Evolutionary conservation across 2,329 filamentous ascomycete genomes (phyloP).

Genomic region (Penicillium sp.): DNA sequence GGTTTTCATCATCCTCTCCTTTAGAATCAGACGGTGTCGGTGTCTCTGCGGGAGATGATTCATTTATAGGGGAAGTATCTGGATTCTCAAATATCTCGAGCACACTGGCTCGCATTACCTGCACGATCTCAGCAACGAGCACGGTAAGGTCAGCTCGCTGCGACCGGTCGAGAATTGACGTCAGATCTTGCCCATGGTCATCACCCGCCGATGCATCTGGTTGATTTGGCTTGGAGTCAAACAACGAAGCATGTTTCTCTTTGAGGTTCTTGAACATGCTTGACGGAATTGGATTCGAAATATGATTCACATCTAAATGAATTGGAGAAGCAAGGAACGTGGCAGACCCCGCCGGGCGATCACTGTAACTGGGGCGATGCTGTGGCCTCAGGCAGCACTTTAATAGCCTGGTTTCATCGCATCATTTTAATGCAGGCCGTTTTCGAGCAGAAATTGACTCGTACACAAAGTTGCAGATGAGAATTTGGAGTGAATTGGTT

Average conservation of each 20-base stretch:
- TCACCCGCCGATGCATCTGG: constrained; percentile 18
- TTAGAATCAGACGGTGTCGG: constrained; percentile 21
- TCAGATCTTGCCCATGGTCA: constrained; percentile 37
- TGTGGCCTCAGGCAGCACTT: too few species aligned
- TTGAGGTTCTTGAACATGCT: constrained; percentile 33
- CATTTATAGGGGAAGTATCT: constrained; percentile 3
- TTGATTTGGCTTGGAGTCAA: constrained; percentile 26
- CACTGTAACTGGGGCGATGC: too few species aligned
- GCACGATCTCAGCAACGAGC: constrained; percentile 36
- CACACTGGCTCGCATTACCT: constrained; percentile 39
- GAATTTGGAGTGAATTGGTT: too few species aligned
- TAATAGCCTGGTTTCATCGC: too few species aligned
- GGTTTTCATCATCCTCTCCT: constrained; percentile 23
- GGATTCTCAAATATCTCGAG: constrained; percentile 35
- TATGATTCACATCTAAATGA: background rate
- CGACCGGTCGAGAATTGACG: constrained; percentile 37
- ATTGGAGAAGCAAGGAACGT: background rate
- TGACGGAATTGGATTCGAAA: background rate
- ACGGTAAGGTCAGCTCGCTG: constrained; percentile 42
- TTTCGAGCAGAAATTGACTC: too few species aligned
- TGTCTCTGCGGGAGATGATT: constrained; percentile 1
- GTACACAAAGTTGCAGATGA: too few species aligned
- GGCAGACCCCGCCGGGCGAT: too few species aligned
- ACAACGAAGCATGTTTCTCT: constrained; percentile 28
- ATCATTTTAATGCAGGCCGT: too few species aligned